Conservation (phyloP, 768 basidiomycete genomes). For the Xerocomus spinulosus region DNA sequence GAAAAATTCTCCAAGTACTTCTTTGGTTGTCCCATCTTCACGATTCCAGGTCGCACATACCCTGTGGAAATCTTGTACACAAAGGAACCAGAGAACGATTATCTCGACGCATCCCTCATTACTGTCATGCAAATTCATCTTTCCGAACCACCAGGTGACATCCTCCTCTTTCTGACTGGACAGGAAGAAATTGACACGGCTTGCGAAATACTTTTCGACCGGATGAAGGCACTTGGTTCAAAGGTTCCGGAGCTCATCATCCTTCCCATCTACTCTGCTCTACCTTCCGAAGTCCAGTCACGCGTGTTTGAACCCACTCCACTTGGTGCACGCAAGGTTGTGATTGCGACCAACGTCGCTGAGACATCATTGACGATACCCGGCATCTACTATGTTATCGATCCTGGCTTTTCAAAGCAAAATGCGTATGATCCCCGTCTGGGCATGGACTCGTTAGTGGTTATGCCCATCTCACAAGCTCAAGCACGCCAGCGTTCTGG, state of each 20-base stretch:
- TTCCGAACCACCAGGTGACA: slow-evolving; percentile 94
- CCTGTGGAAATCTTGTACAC: slow-evolving; percentile 98
- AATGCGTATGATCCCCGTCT: slow-evolving; percentile 96
- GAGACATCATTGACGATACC: slow-evolving; percentile 98
- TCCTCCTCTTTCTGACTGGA: slow-evolving; percentile 95
- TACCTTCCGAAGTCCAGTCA: slow-evolving; percentile 97
- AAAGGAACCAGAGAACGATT: slow-evolving; percentile 96
- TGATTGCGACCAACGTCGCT: slow-evolving; percentile 99
- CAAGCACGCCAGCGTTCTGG: slow-evolving; percentile 95
- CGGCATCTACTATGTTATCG: slow-evolving; percentile 98
- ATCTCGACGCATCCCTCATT: slow-evolving; percentile 95
- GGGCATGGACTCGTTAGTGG: slow-evolving; percentile 98
- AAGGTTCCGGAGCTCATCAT: slow-evolving; percentile 97
- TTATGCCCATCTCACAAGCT: slow-evolving; percentile 98
- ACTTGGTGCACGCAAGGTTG: slow-evolving; percentile 96
- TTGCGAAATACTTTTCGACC: slow-evolving; percentile 95
- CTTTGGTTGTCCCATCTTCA: slow-evolving; percentile 98
- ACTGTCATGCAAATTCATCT: slow-evolving; percentile 99
- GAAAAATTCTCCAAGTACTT: slow-evolving; percentile 99
- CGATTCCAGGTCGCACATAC: slow-evolving; percentile 99
- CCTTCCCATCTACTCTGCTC: slow-evolving; percentile 95
- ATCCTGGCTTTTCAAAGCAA: slow-evolving; percentile 98
- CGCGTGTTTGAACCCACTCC: slow-evolving; percentile 97
- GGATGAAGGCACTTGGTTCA: slow-evolving; percentile 98
- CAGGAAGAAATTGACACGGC: slow-evolving; percentile 98